Percentiles rank a stretch among this genome's conserved stretches.
Evolutionary conservation across 306 rosid species (phyloP).

Genomic region (Corylus avellana): DNA sequence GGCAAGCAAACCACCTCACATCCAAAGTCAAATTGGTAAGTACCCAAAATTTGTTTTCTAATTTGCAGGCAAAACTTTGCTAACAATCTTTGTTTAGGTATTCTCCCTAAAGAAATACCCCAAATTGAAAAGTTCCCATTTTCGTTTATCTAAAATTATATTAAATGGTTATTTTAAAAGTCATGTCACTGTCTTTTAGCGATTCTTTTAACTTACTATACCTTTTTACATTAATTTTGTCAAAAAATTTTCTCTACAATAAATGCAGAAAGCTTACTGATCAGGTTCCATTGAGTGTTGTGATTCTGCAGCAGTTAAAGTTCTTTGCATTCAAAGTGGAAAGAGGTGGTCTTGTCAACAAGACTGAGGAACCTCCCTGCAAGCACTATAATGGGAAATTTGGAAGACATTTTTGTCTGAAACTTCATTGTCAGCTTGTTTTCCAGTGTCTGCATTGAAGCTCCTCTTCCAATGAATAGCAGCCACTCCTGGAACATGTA

Average conservation of each 20-base stretch:
- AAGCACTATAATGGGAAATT: slow-evolving; percentile 25
- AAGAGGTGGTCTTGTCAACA: slow-evolving; percentile 24
- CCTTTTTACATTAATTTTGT: slow-evolving; percentile 29
- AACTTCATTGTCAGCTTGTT: slow-evolving; percentile 19
- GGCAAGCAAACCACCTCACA: not conserved
- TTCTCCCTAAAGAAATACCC: not conserved
- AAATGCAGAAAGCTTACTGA: slow-evolving; percentile 8
- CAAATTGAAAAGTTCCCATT: not conserved
- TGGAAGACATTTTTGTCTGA: slow-evolving; percentile 33
- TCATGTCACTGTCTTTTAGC: not conserved
- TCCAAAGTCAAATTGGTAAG: not conserved
- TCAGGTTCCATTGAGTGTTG: not conserved
- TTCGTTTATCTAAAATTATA: no score
- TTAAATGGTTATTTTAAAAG: no score
- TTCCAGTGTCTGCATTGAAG: not conserved
- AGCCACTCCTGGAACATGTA: slow-evolving; percentile 9
- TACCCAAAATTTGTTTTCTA: not conserved
- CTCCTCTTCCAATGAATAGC: slow-evolving; percentile 6
- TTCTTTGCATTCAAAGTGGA: not conserved
- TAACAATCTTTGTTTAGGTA: not conserved
- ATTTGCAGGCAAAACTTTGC: not conserved
- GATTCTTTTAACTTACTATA: not conserved
- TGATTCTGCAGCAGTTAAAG: slow-evolving; percentile 18
- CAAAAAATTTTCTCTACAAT: not conserved
- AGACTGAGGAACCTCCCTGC: not conserved